Evolutionary conservation across 2,329 filamentous ascomycete genomes (phyloP), one percentile per base, ranked within the genome.

Genomic region (Hypomyces rosellus): DNA sequence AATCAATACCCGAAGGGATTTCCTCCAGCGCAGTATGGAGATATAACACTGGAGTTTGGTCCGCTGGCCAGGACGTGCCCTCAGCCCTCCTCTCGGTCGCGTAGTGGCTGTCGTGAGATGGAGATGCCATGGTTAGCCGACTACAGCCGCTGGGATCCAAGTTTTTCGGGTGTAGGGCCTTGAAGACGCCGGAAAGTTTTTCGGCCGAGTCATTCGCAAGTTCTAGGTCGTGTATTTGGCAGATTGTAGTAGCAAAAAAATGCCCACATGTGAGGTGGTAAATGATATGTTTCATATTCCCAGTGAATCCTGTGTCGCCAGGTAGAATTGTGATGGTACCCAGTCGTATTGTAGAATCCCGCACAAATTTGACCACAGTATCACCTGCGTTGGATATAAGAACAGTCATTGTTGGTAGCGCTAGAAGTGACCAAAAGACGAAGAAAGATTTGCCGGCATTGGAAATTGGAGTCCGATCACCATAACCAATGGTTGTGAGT

Each of bases 381-480:
- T 95, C 86, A 25, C 87, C 88, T 53, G 93, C 86, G 57, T 90
- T 86, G 11, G 83, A 86, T 55, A 95, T 86, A 11, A 96, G 76
- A n/a, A 95, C 84, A 0, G 90, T 95, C 78, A 91, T 91, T 2
- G 87, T 90, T 0, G 91, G 91, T 3, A 96, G 76, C 0, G 89
- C 89, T 18, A 96, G 77, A 1, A 96, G 66, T 13, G 85, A 88
- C 91, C 91, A 96, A 50, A 95, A 84, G 15, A 96, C 87, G 60
- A 95, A 96, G 65, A 96, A 95, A 0, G 88, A 82, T 49, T 88
- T 84, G 1, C 88, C 89, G 0, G 84, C 77, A 55, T 90, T 91
- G 2, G 84, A 88, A n/a, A 82, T 73, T 0, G 89, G 89, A 1
- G 84, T 82, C 6, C 85, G 67, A 57, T 95, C 89, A 4, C 91